Evolutionary conservation across 495 filamentous ascomycete genomes (phyloP).

Genomic region (Podospora fimiseda): DNA sequence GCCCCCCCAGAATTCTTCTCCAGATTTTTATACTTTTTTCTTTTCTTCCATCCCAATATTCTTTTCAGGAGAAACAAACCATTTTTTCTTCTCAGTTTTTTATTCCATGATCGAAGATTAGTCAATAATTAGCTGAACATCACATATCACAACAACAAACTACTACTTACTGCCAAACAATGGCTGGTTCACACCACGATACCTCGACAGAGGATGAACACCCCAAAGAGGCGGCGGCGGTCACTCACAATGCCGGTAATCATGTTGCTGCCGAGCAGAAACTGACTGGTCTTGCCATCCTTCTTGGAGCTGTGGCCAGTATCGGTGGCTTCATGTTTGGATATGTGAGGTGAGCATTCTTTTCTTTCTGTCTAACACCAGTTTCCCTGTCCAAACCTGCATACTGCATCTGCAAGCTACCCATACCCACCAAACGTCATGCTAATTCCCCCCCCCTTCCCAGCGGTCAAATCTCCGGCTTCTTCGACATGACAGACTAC

Average conservation of each 20-base stretch:
- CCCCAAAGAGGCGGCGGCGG: not conserved
- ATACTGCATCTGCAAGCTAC: not conserved
- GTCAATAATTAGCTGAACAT: too few relatives aligned
- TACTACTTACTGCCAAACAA: too few relatives aligned
- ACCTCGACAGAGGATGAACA: not conserved
- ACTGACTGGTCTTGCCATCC: conserved; percentile 34
- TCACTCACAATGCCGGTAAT: conserved; percentile 2
- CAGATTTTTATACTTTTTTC: not conserved
- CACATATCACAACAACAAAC: too few relatives aligned
- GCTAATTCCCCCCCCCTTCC: not conserved
- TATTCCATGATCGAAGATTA: not conserved
- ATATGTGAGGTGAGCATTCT: conserved; percentile 53
- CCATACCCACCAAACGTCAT: not conserved
- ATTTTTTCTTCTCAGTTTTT: not conserved
- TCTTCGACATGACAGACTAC: conserved; percentile 56
- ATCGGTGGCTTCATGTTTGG: conserved; percentile 82
- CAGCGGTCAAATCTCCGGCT: conserved; percentile 45
- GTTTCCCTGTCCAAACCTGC: not conserved
- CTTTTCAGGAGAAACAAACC: not conserved
- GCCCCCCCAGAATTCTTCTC: not conserved
- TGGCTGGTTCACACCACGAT: not conserved
- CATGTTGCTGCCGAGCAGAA: conserved; percentile 17
- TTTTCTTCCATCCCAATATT: not conserved
- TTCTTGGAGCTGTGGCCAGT: conserved; percentile 44
- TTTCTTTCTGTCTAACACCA: not conserved